Conservation (phyloP, 768 basidiomycete species). For the Paxillus rubicundulus region DNA sequence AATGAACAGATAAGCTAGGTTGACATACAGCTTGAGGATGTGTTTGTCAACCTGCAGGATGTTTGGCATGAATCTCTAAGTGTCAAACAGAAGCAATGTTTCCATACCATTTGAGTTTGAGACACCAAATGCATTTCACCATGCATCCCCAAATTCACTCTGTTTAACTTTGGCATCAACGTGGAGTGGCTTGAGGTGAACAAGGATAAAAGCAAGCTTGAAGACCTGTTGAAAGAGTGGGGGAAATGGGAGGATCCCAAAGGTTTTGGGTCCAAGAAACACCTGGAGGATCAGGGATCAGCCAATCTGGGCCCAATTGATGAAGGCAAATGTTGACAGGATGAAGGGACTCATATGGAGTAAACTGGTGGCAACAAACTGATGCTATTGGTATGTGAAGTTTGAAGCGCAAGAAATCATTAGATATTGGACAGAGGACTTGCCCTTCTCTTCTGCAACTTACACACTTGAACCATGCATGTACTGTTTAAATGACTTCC, state of each 20-base stretch:
- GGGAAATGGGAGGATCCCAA: not conserved
- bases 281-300: not conserved
- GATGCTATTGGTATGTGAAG: too few relatives aligned
- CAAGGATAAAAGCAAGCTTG: not conserved
- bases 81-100: not conserved
- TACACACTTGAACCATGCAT: too few relatives aligned
- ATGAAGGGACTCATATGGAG: too few relatives aligned
- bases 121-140: not conserved
- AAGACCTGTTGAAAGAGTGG: not conserved
- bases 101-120: not conserved
- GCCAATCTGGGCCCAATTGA: too few relatives aligned
- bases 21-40: not conserved
- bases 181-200: not conserved
- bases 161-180: not conserved
- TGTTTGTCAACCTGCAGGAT: not conserved
- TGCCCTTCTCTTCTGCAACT: too few relatives aligned
- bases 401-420: too few relatives aligned
- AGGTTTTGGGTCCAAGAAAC: not conserved
- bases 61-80: not conserved
- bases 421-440: too few relatives aligned
- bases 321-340: too few relatives aligned
- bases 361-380: too few relatives aligned
- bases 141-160: not conserved
- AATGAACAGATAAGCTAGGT: too few relatives aligned
- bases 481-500: too few relatives aligned